Evolutionary conservation across 768 basidiomycete species (phyloP).

Genomic region (Daedaleopsis sinensis): DNA sequence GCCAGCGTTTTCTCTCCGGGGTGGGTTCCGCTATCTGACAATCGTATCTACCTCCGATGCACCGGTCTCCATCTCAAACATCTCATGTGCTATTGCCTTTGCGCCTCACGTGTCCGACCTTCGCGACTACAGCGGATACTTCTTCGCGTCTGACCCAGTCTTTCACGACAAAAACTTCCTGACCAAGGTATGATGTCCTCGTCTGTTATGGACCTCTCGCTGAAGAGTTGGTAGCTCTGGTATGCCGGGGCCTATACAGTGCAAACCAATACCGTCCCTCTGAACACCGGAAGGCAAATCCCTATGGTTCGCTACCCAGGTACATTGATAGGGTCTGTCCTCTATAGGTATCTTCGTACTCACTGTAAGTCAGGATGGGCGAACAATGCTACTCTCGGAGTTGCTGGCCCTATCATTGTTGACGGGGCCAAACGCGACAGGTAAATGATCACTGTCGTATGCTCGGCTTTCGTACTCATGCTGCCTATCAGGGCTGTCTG

Average conservation of each 20-base stretch:
- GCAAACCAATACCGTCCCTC: constrained; percentile 55
- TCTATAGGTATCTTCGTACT: too few species aligned
- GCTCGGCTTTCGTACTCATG: neutral
- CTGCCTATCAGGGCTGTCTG: constrained; percentile 49
- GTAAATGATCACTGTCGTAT: constrained; percentile 26
- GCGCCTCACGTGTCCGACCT: constrained; percentile 55
- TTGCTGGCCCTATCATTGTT: constrained; percentile 62
- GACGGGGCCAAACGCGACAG: constrained; percentile 65
- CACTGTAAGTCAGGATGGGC: constrained; percentile 44
- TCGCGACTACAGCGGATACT: constrained; percentile 55
- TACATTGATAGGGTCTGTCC: constrained; percentile 1
- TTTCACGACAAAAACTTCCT: constrained; percentile 51
- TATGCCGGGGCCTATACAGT: constrained; percentile 66
- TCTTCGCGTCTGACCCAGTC: constrained; percentile 47
- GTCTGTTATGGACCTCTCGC: neutral
- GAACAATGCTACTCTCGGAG: constrained; percentile 56
- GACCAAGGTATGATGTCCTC: constrained; percentile 41
- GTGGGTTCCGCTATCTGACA: constrained; percentile 58
- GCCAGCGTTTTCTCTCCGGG: constrained; percentile 46
- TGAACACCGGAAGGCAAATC: constrained; percentile 52
- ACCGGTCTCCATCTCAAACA: constrained; percentile 47
- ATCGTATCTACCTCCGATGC: constrained; percentile 41
- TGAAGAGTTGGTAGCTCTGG: constrained; percentile 42
- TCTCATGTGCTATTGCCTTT: constrained; percentile 54
- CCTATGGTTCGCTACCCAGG: constrained; percentile 47